Base-by-base conservation (phyloP, 1,284 basidiomycete species). In the Boletus semigastroideus region DNA sequence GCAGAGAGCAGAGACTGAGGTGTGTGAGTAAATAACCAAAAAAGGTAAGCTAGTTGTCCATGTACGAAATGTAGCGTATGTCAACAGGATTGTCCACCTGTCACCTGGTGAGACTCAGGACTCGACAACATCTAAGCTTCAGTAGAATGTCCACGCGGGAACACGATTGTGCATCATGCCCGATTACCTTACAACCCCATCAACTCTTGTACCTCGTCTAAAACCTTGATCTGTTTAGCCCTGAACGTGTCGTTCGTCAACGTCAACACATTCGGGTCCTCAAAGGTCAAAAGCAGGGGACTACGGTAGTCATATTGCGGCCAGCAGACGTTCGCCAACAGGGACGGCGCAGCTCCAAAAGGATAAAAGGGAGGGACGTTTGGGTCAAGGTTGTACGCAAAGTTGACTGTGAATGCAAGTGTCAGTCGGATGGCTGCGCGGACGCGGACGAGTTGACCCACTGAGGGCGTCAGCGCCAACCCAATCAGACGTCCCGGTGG, bases 381-480 rank as follows among this genome's bases (percentile, higher is more conserved):
- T 1, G 59, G 59, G 16, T 61, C 16, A 25, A 57, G 51, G 0
- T 36, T 49, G 20, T 54, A 47, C 17, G 56, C 56, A 45, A 61
- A 61, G 22, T 59, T 57, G 28, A 59, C 59, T 61, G 47, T 12
- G 19, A 3, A 20, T 19, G 5, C 19, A 8, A 13, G n/a, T 1
- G 22, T 41, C 8, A 22, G 13, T 13, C 12, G 12, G 17, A 20
- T 9, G 6, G 12, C 5, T 20, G 17, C 17, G 16, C n/a, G 12
- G 5, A 38, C 12, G n/a, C 61, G 5, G 22, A 22, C 22, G 5
- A 22, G 5, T 22, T 5, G 22, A 22, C 22, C 22, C 22, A 22
- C 22, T 5, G 22, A 22, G 22, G 22, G 22, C 5, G 22, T 22
- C 22, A 22, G 22, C 5, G 22, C 22, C 22, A 22, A 22, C 22